Percentiles rank a stretch among this genome's conserved stretches.
Evolutionary conservation across 495 filamentous ascomycete species (phyloP).

Genomic region (Xylaria longipes): DNA sequence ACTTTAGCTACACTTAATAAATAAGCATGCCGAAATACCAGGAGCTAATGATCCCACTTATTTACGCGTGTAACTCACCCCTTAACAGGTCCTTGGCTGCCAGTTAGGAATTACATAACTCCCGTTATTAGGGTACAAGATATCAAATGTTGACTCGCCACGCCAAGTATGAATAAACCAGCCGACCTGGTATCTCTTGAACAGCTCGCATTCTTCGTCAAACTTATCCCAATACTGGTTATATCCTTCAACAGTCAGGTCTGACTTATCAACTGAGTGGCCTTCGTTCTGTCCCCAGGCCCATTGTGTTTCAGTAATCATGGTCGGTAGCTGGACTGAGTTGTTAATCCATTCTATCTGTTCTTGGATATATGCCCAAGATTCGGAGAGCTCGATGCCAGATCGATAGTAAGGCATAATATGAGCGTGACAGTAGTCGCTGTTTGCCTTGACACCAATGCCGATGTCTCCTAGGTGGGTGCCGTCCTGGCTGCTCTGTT

Average conservation of each 20-base stretch:
- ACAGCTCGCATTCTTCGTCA: slow-evolving; percentile 31
- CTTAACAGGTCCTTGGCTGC: slow-evolving; percentile 26
- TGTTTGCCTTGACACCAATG: slow-evolving; percentile 24
- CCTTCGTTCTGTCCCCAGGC: slow-evolving; percentile 29
- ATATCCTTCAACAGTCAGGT: background rate
- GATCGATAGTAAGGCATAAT: slow-evolving; percentile 36
- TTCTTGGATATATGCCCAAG: slow-evolving; percentile 34
- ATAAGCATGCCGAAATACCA: no score
- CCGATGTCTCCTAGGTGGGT: slow-evolving; percentile 27
- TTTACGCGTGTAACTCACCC: background rate
- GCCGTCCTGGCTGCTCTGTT: background rate
- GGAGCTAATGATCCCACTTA: no score
- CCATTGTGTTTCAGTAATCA: slow-evolving; percentile 36
- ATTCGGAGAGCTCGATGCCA: slow-evolving; percentile 23
- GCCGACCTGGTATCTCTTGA: slow-evolving; percentile 34
- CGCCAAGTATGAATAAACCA: slow-evolving; percentile 39
- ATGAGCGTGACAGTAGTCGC: slow-evolving; percentile 32
- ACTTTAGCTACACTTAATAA: no score
- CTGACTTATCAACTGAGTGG: slow-evolving; percentile 18
- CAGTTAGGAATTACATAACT: slow-evolving; percentile 34
- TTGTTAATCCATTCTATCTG: slow-evolving; percentile 28
- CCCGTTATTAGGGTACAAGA: slow-evolving; percentile 27
- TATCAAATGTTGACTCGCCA: slow-evolving; percentile 37
- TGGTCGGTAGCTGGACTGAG: slow-evolving; percentile 29
- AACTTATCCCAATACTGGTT: slow-evolving; percentile 36